phyloP scores from a whole-genome alignment of 1,284 basidiomycete species.

The Pterulicium gracile region DNA sequence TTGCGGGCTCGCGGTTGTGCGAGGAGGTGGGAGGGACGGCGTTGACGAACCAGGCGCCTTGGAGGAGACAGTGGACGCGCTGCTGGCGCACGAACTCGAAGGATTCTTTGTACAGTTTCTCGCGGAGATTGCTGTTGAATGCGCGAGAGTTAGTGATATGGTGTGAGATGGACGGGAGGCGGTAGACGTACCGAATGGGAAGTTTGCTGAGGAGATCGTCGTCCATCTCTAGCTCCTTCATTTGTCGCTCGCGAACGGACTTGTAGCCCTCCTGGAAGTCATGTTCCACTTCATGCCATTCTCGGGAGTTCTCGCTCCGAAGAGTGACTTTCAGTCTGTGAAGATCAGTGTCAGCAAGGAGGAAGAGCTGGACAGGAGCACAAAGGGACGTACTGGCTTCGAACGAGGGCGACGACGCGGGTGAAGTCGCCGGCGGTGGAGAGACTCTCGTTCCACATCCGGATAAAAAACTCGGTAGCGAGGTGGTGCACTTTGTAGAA shows the following conservation, averaged over 20 bases:
- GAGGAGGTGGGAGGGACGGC: constrained; percentile 43
- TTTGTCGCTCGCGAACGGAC: constrained; percentile 82
- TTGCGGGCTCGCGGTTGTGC: constrained; percentile 35
- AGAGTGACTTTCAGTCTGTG: constrained; percentile 71
- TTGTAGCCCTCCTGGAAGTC: constrained; percentile 87
- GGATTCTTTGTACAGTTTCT: constrained; percentile 84
- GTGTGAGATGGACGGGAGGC: constrained; percentile 6
- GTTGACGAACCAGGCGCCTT: constrained; percentile 89
- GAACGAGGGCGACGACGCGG: constrained; percentile 73
- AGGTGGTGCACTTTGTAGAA: constrained; percentile 78
- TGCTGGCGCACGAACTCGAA: constrained; percentile 90
- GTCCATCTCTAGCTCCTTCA: constrained; percentile 88
- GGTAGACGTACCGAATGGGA: constrained; percentile 59
- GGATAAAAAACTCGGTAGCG: constrained; percentile 81
- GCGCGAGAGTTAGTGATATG: constrained; percentile 3
- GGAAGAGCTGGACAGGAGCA: constrained; percentile 1
- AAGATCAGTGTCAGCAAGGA: constrained; percentile 5
- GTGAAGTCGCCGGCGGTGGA: constrained; percentile 74
- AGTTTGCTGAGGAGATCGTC: constrained; percentile 82
- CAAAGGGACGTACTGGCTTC: constrained; percentile 64
- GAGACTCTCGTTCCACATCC: constrained; percentile 93
- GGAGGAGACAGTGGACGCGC: constrained; percentile 76
- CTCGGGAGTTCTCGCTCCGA: constrained; percentile 63
- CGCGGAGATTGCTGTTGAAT: constrained; percentile 61
- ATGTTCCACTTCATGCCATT: constrained; percentile 79